These are phyloP conservation scores for Scorias spongiosa DNA, from an alignment of 2,329 filamentous ascomycete species.

Conservation along the genomic window DNA sequence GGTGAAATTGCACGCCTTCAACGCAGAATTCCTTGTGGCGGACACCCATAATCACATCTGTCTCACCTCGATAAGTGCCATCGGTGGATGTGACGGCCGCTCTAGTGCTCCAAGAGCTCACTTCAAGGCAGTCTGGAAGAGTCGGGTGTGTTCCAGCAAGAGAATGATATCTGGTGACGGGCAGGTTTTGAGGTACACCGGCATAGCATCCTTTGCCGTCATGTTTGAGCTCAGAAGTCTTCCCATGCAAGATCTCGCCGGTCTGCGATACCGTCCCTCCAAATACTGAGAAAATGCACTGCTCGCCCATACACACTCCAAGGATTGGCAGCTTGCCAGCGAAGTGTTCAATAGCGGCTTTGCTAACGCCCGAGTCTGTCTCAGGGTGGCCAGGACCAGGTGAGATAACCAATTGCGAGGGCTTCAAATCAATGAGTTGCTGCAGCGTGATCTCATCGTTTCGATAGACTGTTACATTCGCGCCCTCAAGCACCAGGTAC, in stretches of 20 bases:
- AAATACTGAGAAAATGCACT: slow-evolving; percentile 92
- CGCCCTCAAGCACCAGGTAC: slow-evolving; percentile 91
- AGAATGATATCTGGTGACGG: slow-evolving; percentile 91
- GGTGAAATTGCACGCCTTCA: slow-evolving; percentile 97
- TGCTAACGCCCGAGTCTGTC: slow-evolving; percentile 85
- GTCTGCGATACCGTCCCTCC: slow-evolving; percentile 84
- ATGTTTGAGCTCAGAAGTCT: slow-evolving; percentile 81
- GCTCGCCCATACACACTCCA: slow-evolving; percentile 98
- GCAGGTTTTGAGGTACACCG: slow-evolving; percentile 62
- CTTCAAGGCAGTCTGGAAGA: slow-evolving; percentile 69
- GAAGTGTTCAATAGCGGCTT: slow-evolving; percentile 80
- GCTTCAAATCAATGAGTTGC: slow-evolving; percentile 66
- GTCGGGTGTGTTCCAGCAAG: slow-evolving; percentile 83
- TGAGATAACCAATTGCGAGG: slow-evolving; percentile 87
- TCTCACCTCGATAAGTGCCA: slow-evolving; percentile 51
- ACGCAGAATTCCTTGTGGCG: slow-evolving; percentile 80
- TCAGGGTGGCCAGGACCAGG: slow-evolving; percentile 87
- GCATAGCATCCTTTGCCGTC: slow-evolving; percentile 85
- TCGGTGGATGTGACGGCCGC: slow-evolving; percentile 38
- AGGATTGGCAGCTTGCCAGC: slow-evolving; percentile 87
- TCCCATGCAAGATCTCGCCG: slow-evolving; percentile 92
- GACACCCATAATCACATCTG: slow-evolving; percentile 90
- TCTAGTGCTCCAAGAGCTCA: slow-evolving; percentile 55
- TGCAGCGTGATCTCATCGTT: slow-evolving; percentile 85
- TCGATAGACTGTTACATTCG: slow-evolving; percentile 67